Evolutionary conservation across 768 basidiomycete species (phyloP).

Genomic region (Mycena latifolia): DNA sequence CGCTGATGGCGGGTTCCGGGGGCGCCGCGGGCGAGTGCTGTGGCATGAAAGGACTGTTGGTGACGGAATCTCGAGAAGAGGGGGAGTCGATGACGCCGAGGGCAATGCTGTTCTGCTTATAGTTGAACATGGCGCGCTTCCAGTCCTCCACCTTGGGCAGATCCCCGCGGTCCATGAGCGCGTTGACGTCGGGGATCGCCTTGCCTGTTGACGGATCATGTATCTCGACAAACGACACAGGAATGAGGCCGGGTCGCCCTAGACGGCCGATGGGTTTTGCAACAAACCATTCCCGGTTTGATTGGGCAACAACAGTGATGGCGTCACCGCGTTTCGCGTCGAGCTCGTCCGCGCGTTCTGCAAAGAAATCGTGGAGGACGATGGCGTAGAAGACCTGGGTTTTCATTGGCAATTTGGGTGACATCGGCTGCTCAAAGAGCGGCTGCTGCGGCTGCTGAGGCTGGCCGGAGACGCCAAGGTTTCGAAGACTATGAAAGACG

Average conservation of each 20-base stretch:
- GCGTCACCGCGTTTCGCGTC: slow-evolving; percentile 95
- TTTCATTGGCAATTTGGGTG: slow-evolving; percentile 48
- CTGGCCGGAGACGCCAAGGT: slow-evolving; percentile 24
- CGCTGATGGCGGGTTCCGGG: slow-evolving; percentile 38
- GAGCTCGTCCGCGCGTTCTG: slow-evolving; percentile 97
- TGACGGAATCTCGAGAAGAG: slow-evolving; percentile 54
- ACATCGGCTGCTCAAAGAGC: slow-evolving; percentile 39
- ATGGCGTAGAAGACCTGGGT: slow-evolving; percentile 91
- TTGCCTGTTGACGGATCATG: slow-evolving; percentile 91
- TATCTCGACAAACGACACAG: slow-evolving; percentile 96
- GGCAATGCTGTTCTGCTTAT: slow-evolving; percentile 96
- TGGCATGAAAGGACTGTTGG: slow-evolving; percentile 55
- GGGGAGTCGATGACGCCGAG: slow-evolving; percentile 89
- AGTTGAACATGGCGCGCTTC: slow-evolving; percentile 95
- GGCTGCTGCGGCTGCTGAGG: slow-evolving; percentile 39
- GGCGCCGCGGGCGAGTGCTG: slow-evolving; percentile 38
- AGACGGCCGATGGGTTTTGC: slow-evolving; percentile 97
- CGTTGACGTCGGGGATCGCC: slow-evolving; percentile 79
- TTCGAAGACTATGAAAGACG: slow-evolving; percentile 22
- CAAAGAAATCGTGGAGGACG: slow-evolving; percentile 94
- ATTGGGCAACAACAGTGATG: slow-evolving; percentile 97
- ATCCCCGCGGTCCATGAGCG: slow-evolving; percentile 87
- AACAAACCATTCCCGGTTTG: slow-evolving; percentile 99
- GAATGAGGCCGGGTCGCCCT: slow-evolving; percentile 96
- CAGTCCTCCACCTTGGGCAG: slow-evolving; percentile 98